phyloP scores from a whole-genome alignment of 2,329 filamentous ascomycete genomes.

The Xylariaceae sp. region DNA sequence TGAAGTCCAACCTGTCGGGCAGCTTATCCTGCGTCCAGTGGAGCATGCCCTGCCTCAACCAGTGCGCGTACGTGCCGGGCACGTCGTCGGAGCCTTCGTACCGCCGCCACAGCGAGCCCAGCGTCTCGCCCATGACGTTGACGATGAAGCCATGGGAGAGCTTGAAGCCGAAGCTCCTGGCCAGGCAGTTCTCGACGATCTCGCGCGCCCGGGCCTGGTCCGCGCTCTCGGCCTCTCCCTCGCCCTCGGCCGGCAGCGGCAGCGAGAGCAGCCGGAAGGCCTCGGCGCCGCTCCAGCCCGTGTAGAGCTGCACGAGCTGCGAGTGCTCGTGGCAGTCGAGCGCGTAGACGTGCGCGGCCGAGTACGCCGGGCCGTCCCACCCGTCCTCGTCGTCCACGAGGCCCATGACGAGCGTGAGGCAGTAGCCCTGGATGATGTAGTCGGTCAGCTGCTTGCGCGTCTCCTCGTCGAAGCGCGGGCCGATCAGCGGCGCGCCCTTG shows the following conservation, averaged over 20 bases:
- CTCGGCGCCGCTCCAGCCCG: conserved; percentile 43
- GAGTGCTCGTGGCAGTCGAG: conserved; percentile 46
- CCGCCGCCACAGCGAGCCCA: conserved; percentile 49
- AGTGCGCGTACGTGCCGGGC: conserved; percentile 48
- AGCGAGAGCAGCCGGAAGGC: conserved; percentile 48
- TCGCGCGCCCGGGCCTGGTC: conserved; percentile 44
- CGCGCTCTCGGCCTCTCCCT: conserved; percentile 35
- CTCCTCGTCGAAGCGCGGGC: conserved; percentile 34
- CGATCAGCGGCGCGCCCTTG: conserved; percentile 37
- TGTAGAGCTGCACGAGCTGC: conserved; percentile 48
- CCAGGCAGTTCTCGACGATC: conserved; percentile 47
- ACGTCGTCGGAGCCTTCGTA: conserved; percentile 43
- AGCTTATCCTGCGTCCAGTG: conserved; percentile 41
- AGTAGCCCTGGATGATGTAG: conserved; percentile 54
- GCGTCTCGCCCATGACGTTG: conserved; percentile 42
- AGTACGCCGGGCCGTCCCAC: conserved; percentile 52
- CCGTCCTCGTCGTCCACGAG: conserved; percentile 43
- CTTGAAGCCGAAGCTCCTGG: conserved; percentile 49
- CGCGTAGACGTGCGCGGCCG: conserved; percentile 42
- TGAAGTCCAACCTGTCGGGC: conserved; percentile 32
- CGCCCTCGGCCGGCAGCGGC: conserved; percentile 32
- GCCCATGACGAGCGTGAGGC: conserved; percentile 45
- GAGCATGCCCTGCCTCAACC: conserved; percentile 45
- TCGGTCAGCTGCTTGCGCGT: conserved; percentile 43
- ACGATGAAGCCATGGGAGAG: conserved; percentile 50